A percentile compares a stretch with the other conserved stretches of the same genome.
phyloP scores from a whole-genome alignment of 163 green algal genomes.

The Chlamydomonas reinhardtii region DNA sequence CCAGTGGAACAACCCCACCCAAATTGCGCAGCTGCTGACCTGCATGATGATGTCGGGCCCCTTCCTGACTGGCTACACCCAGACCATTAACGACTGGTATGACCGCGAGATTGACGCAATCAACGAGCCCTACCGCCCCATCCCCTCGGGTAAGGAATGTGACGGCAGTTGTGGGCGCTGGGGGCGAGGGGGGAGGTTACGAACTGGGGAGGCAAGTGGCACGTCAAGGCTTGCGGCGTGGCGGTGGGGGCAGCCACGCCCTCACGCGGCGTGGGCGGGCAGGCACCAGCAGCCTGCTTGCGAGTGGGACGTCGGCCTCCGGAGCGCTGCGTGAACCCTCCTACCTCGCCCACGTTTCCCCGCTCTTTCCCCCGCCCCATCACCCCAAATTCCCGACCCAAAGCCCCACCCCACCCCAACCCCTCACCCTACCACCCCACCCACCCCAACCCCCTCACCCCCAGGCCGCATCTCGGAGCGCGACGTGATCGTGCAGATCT shows the following conservation, averaged over 20 bases:
- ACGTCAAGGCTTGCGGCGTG: no score
- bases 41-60: slow-evolving; percentile 97
- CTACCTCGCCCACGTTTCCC: no score
- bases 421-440: not conserved
- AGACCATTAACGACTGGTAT: slow-evolving; percentile 99
- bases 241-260: no score
- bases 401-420: no score
- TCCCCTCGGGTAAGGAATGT: slow-evolving; percentile 84
- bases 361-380: no score
- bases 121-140: slow-evolving; percentile 98
- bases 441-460: not conserved
- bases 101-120: slow-evolving; percentile 99
- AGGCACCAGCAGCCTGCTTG: no score
- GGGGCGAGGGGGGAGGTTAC: not conserved
- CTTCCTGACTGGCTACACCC: slow-evolving; percentile 97
- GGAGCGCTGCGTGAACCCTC: no score
- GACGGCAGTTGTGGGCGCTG: not conserved
- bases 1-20: slow-evolving; percentile 85
- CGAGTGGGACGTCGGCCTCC: no score
- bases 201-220: no score
- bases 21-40: slow-evolving; percentile 84
- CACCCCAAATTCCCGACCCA: no score
- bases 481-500: slow-evolving; percentile 92
- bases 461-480: slow-evolving; percentile 86
- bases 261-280: no score